Conservation (phyloP, 148 eudicot genomes). For the Hydrangea macrophylla region DNA sequence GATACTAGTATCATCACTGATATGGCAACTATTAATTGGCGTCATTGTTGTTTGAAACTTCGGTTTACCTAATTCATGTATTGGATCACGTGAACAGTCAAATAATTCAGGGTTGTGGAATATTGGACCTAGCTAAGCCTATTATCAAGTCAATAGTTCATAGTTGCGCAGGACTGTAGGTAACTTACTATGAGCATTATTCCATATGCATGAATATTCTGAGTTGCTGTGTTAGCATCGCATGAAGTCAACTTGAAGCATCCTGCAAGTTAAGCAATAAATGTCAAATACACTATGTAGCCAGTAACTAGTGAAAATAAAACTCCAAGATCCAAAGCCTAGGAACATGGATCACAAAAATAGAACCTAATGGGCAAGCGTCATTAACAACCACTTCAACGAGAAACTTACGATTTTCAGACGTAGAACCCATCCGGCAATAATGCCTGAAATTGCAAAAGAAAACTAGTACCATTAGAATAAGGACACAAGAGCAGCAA, state of each 20-base stretch:
- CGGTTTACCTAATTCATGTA: too few relatives aligned
- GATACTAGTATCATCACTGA: too few relatives aligned
- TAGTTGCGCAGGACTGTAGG: neutral
- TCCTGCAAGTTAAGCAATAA: slow-evolving; percentile 38
- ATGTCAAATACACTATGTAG: slow-evolving; percentile 3
- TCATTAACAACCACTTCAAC: neutral
- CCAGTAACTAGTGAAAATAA: neutral
- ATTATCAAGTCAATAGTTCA: slow-evolving; percentile 6
- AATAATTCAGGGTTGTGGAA: neutral
- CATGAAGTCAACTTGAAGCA: slow-evolving; percentile 86
- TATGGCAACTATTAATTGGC: too few relatives aligned
- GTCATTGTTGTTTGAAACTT: too few relatives aligned
- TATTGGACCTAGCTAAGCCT: neutral
- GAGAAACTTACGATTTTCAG: slow-evolving; percentile 57
- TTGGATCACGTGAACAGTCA: neutral
- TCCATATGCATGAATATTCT: slow-evolving; percentile 84
- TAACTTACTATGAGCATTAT: slow-evolving; percentile 80
- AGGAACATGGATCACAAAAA: neutral
- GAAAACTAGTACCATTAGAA: slow-evolving; percentile 11
- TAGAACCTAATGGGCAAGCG: neutral
- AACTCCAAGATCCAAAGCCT: neutral
- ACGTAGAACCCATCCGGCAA: slow-evolving; percentile 78
- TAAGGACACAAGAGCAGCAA: neutral
- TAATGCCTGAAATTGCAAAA: slow-evolving; percentile 58
- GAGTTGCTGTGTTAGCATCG: slow-evolving; percentile 44